phyloP scores from a whole-genome alignment of 495 filamentous ascomycete species.

The Evernia prunastri region DNA sequence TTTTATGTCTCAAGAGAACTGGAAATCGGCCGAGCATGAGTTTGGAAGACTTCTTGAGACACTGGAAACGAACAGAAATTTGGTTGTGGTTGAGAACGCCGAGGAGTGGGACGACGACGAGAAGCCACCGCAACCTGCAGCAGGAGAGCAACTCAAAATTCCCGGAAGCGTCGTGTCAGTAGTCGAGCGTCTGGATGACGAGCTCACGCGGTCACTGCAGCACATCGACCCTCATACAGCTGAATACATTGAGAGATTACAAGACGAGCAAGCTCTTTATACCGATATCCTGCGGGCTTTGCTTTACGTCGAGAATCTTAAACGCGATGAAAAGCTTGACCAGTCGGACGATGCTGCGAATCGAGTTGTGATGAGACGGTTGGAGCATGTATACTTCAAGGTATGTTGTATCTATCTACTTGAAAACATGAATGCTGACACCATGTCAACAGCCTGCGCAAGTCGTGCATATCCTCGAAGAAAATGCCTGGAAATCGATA shows the following conservation, averaged over 20 bases:
- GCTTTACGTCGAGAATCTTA: conserved; percentile 77
- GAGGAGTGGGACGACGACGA: conserved; percentile 99
- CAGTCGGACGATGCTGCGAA: conserved; percentile 76
- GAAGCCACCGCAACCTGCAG: conserved; percentile 65
- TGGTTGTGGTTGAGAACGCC: conserved; percentile 80
- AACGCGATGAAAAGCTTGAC: conserved; percentile 63
- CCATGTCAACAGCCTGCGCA: conserved; percentile 58
- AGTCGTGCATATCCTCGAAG: conserved; percentile 87
- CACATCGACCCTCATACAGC: conserved; percentile 97
- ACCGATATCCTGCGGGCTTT: conserved; percentile 79
- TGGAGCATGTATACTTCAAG: conserved; percentile 99
- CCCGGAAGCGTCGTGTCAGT: conserved; percentile 92
- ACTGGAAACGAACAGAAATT: conserved; percentile 68
- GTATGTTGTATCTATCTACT: conserved; percentile 34
- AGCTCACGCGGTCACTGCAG: conserved; percentile 91
- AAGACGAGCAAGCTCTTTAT: conserved; percentile 88
- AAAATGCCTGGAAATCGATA: conserved; percentile 82
- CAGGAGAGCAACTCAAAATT: conserved; percentile 74
- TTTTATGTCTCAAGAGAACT: conserved; percentile 93
- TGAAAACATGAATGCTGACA: conserved; percentile 27
- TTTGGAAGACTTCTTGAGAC: conserved; percentile 67
- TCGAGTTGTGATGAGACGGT: conserved; percentile 81
- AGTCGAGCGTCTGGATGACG: conserved; percentile 92
- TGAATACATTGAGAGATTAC: conserved; percentile 93
- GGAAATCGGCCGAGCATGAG: conserved; percentile 89